A percentile compares a stretch with the other conserved stretches of the same genome.
Conservation (phyloP, 208 protist species). For the Wallacemonas sp. region DNA sequence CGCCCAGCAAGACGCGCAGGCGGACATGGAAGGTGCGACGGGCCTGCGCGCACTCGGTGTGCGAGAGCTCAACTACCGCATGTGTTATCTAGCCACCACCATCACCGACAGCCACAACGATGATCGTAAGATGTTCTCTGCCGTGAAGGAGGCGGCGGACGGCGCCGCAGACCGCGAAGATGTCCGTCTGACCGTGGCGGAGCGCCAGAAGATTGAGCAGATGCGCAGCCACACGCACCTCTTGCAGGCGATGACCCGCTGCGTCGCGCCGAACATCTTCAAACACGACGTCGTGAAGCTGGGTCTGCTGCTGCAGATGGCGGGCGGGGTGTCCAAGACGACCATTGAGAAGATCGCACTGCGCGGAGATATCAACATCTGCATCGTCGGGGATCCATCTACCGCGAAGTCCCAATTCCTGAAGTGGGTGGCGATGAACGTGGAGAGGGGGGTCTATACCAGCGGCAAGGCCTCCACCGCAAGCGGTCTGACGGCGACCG, state of each 20-base stretch:
- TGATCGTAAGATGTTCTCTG: slow-evolving; percentile 86
- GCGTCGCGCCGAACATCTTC: slow-evolving; percentile 95
- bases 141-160: slow-evolving; percentile 66
- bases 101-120: slow-evolving; percentile 87
- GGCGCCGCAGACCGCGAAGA: slow-evolving; percentile 42
- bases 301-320: slow-evolving; percentile 98
- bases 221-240: slow-evolving; percentile 81
- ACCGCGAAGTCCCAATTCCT: slow-evolving; percentile 99
- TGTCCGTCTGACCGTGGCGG: slow-evolving; percentile 67
- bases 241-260: slow-evolving; percentile 89
- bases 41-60: slow-evolving; percentile 98
- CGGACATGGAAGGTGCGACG: slow-evolving; percentile 91
- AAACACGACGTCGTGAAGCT: slow-evolving; percentile 98
- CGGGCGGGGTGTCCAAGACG: slow-evolving; percentile 98
- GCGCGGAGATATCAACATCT: slow-evolving; percentile 99
- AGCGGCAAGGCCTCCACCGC: slow-evolving; percentile 97
- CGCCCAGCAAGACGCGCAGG: slow-evolving; percentile 80
- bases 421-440: slow-evolving; percentile 95
- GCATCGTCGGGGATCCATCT: slow-evolving; percentile 98
- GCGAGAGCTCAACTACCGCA: slow-evolving; percentile 97
- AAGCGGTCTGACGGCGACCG: slow-evolving; percentile 97
- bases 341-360: slow-evolving; percentile 94
- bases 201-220: slow-evolving; percentile 71
- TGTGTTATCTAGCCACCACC: slow-evolving; percentile 96
- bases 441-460: slow-evolving; percentile 97